Evolutionary conservation across 2,329 filamentous ascomycete species (phyloP), one percentile per base, ranked within the genome.

Genomic region (Harringtonia aguacate): DNA sequence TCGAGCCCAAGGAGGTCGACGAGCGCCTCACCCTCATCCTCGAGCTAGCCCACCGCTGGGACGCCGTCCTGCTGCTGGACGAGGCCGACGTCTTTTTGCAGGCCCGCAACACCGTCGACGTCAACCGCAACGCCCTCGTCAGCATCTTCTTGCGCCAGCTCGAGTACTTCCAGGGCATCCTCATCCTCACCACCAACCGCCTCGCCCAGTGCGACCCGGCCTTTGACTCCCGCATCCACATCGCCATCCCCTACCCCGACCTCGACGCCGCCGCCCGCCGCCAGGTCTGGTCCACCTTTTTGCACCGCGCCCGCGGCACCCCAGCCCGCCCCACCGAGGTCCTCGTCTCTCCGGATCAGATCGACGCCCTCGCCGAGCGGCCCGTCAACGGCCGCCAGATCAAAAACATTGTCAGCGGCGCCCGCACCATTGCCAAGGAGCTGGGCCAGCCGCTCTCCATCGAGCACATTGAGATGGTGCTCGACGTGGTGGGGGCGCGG

Each of bases 1-100:
- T 45, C 8, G 33, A 40, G 5, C 45, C 47, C 34, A 31, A 38
- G 2, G 20, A 24, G 13, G 34, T 46, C 2, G 79, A 81, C 54
- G 31, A 52, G 53, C 29, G 60, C 53, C 30, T 65, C 58, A 48
- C 60, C 54, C 17, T 33, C n/a, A 38, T 44, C 6, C 36, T 50
- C 9, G 45, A 48, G 8, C 34, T 50, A 4, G 37, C 48, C 3
- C 39, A 33, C 21, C 46, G 43, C 3, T 53, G 55, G 55, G 48
- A 44, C 8, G 50, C 48, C n/a, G 53, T 57, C 15, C 35, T 56
- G 28, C 41, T 56, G 4, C 46, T 57, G 8, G 55, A 56, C 33
- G 50, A 53, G 35, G 50, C 52, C 5, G 52, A 53, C 22, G 50
- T 53, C 8, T 53, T 53, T n/a, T 50, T 53, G 5, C 45, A 46